Evolutionary conservation across 1,284 basidiomycete genomes (phyloP).

Genomic region (Flammula alnicola): DNA sequence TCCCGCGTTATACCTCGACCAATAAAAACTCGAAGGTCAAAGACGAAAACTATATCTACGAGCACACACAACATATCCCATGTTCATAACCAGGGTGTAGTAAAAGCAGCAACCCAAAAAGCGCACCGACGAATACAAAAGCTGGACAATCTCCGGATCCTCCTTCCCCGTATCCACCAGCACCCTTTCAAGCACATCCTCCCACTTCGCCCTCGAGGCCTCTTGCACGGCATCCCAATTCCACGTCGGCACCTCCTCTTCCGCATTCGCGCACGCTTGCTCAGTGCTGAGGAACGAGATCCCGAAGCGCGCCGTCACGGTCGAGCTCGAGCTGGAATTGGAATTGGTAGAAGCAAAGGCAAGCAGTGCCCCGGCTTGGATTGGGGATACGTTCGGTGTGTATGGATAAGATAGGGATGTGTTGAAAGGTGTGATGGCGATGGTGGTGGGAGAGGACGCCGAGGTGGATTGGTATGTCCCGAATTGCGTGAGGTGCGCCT

Average conservation of each 20-base stretch:
- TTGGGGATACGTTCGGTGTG: slow-evolving; percentile 36
- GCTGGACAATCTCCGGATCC: slow-evolving; percentile 45
- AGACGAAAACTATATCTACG: no score
- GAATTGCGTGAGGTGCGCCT: slow-evolving; percentile 29
- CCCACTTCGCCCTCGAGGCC: slow-evolving; percentile 45
- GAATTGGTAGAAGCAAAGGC: slow-evolving; percentile 31
- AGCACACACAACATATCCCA: no score
- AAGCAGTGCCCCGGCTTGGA: slow-evolving; percentile 50
- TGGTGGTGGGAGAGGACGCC: slow-evolving; percentile 36
- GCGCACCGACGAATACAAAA: slow-evolving; percentile 53
- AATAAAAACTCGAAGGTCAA: no score
- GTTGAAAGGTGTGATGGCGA: slow-evolving; percentile 36
- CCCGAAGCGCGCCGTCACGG: slow-evolving; percentile 47
- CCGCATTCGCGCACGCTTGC: slow-evolving; percentile 52
- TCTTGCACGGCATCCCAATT: slow-evolving; percentile 45
- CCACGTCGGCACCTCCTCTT: slow-evolving; percentile 49
- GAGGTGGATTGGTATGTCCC: slow-evolving; percentile 46
- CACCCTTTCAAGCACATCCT: slow-evolving; percentile 45
- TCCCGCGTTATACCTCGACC: no score
- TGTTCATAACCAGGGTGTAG: neutral
- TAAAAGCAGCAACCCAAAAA: no score
- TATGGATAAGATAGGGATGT: slow-evolving; percentile 42
- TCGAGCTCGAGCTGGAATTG: slow-evolving; percentile 18
- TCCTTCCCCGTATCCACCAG: slow-evolving; percentile 40
- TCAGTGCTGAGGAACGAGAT: slow-evolving; percentile 47